Conservation (phyloP, 1,139 yeast species). For the Zygosaccharomyces sapae region DNA sequence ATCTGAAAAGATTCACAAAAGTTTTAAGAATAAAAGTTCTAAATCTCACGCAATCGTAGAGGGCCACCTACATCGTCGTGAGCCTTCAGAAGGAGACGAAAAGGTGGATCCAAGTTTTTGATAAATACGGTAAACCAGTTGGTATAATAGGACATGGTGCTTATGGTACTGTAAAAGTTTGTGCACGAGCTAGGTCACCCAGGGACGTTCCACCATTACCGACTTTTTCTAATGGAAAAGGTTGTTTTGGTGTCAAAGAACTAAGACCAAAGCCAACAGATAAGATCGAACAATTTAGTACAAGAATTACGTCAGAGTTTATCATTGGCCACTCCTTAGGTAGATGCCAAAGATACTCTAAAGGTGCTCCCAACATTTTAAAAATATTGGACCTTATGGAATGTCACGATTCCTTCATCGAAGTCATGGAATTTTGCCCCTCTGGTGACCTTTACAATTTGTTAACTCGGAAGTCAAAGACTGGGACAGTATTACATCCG, state of each 20-base stretch:
- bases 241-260: slow-evolving; percentile 69
- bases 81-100: slow-evolving; percentile 11
- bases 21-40: slow-evolving; percentile 12
- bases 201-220: slow-evolving; percentile 32
- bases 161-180: slow-evolving; percentile 61
- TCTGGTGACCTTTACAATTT: slow-evolving; percentile 66
- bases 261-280: slow-evolving; percentile 49
- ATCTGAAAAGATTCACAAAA: slow-evolving; percentile 41
- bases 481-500: slow-evolving; percentile 43
- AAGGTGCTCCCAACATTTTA: slow-evolving; percentile 54
- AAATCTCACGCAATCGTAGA: slow-evolving; percentile 24
- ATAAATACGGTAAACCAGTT: slow-evolving; percentile 57
- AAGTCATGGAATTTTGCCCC: slow-evolving; percentile 73
- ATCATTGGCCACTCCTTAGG: slow-evolving; percentile 67
- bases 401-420: slow-evolving; percentile 56
- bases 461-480: slow-evolving; percentile 35
- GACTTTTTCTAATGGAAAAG: slow-evolving; percentile 28
- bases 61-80: slow-evolving; percentile 4
- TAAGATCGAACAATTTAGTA: slow-evolving; percentile 54
- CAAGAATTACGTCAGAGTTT: slow-evolving; percentile 71
- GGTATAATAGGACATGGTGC: slow-evolving; percentile 68
- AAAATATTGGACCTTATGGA: slow-evolving; percentile 66
- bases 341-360: slow-evolving; percentile 33
- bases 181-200: slow-evolving; percentile 40
- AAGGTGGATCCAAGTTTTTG: slow-evolving; percentile 32